A percentile compares a stretch with the other conserved stretches of the same genome.
phyloP scores from a whole-genome alignment of 495 filamentous ascomycete species.

The Aspergillus conjunctus region DNA sequence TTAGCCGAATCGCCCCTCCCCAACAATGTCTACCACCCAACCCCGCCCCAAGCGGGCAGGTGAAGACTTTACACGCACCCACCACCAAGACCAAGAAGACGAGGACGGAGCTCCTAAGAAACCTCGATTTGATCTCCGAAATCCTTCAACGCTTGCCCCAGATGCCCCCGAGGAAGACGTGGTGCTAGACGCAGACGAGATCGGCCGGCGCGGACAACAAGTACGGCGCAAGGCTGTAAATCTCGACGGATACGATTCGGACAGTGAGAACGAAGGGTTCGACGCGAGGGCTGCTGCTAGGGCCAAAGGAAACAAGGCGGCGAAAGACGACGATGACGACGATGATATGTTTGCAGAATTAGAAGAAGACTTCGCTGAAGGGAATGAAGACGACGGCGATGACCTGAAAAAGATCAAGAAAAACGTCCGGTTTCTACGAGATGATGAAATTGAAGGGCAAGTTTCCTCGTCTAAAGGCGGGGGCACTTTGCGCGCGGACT shows the following conservation, averaged over 20 bases:
- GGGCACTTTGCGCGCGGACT: slow-evolving; percentile 64
- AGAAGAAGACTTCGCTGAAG: slow-evolving; percentile 62
- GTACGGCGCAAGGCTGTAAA: slow-evolving; percentile 91
- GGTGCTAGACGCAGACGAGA: slow-evolving; percentile 87
- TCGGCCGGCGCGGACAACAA: slow-evolving; percentile 74
- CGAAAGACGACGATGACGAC: slow-evolving; percentile 55
- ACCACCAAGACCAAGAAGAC: slow-evolving; percentile 60
- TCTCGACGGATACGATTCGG: slow-evolving; percentile 93
- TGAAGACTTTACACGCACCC: slow-evolving; percentile 74
- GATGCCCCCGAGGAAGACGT: slow-evolving; percentile 77
- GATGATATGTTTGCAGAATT: slow-evolving; percentile 92
- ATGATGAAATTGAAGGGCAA: slow-evolving; percentile 83
- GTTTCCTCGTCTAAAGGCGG: slow-evolving; percentile 72
- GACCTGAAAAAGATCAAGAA: slow-evolving; percentile 68
- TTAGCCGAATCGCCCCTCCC: neutral
- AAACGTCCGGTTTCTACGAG: slow-evolving; percentile 72
- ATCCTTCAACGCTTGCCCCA: slow-evolving; percentile 85
- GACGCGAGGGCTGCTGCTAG: slow-evolving; percentile 65
- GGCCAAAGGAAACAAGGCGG: slow-evolving; percentile 52
- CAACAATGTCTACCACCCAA: slow-evolving; percentile 61
- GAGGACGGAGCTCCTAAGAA: slow-evolving; percentile 65
- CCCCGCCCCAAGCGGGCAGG: slow-evolving; percentile 80
- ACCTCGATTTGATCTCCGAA: slow-evolving; percentile 91
- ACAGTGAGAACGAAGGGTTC: slow-evolving; percentile 91
- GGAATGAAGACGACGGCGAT: slow-evolving; percentile 48